A percentile compares a stretch with the other conserved stretches of the same genome.
Evolutionary conservation across 345 rosid species (phyloP).

Genomic region (Eucalyptus caleyi): DNA sequence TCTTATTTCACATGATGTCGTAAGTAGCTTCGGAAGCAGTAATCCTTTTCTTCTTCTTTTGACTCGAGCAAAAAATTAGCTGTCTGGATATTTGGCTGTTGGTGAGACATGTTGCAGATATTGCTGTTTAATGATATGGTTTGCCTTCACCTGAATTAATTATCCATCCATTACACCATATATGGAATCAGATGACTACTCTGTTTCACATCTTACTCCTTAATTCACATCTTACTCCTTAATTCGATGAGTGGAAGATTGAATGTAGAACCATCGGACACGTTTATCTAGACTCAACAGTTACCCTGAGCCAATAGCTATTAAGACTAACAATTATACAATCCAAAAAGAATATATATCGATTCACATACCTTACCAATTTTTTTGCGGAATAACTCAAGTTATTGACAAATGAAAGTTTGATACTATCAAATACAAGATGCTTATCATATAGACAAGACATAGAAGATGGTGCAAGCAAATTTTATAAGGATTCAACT

Average conservation of each 20-base stretch:
- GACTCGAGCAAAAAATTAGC: background rate
- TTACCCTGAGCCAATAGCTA: accelerated
- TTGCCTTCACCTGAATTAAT: background rate
- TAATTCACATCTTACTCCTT: background rate
- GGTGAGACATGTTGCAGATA: background rate
- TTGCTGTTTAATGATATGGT: background rate
- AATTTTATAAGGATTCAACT: no score
- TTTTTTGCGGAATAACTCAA: no score
- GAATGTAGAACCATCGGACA: background rate
- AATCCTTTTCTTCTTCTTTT: no score
- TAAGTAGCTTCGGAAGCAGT: background rate
- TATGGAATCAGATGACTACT: background rate
- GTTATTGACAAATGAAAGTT: no score
- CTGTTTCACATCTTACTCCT: background rate
- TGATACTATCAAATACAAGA: no score
- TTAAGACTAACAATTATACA: background rate
- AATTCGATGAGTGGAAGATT: background rate
- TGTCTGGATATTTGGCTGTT: background rate
- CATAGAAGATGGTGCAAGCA: no score
- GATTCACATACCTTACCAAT: background rate
- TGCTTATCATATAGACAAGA: no score
- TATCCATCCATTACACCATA: background rate
- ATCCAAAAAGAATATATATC: no score
- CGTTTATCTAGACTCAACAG: background rate
- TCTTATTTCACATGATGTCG: background rate